Conservation (phyloP, 2,329 filamentous ascomycete species). For the Colletotrichum limetticola region DNA sequence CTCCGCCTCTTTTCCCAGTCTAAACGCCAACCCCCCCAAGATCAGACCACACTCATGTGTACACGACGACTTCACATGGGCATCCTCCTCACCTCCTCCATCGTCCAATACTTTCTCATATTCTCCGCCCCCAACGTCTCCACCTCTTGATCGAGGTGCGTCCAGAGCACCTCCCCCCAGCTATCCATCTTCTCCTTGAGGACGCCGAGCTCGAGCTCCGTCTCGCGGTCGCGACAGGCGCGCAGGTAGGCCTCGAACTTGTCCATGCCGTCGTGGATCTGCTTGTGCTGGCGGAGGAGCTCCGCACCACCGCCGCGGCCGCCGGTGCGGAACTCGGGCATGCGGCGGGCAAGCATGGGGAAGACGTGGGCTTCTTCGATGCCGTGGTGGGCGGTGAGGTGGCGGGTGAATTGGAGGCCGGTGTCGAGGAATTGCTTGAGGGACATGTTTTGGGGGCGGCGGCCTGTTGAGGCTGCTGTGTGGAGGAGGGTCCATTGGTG, state of each 20-base stretch:
- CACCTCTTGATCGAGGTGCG: conserved; percentile 88
- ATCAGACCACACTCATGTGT: neutral
- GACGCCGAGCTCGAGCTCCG: conserved; percentile 64
- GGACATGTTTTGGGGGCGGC: conserved; percentile 71
- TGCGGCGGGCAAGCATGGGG: conserved; percentile 78
- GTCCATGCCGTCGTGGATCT: conserved; percentile 83
- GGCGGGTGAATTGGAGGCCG: conserved; percentile 75
- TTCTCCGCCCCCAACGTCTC: conserved; percentile 82
- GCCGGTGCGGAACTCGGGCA: conserved; percentile 76
- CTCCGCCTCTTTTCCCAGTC: neutral
- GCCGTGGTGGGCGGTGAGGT: conserved; percentile 80
- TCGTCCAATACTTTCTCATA: conserved; percentile 85
- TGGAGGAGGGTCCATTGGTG: conserved; percentile 78
- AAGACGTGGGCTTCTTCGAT: conserved; percentile 89
- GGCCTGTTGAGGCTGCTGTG: conserved; percentile 67
- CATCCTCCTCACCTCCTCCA: conserved; percentile 78
- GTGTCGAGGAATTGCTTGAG: conserved; percentile 74
- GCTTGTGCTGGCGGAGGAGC: conserved; percentile 78
- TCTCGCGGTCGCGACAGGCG: conserved; percentile 71
- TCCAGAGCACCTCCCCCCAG: conserved; percentile 84
- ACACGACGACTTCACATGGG: conserved; percentile 64
- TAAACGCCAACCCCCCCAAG: neutral
- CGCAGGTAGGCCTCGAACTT: conserved; percentile 73
- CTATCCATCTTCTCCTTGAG: conserved; percentile 79
- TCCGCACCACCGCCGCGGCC: conserved; percentile 58